Evolutionary conservation across 495 filamentous ascomycete genomes (phyloP).

Genomic region (Lasiosphaeriaceae sp.): DNA sequence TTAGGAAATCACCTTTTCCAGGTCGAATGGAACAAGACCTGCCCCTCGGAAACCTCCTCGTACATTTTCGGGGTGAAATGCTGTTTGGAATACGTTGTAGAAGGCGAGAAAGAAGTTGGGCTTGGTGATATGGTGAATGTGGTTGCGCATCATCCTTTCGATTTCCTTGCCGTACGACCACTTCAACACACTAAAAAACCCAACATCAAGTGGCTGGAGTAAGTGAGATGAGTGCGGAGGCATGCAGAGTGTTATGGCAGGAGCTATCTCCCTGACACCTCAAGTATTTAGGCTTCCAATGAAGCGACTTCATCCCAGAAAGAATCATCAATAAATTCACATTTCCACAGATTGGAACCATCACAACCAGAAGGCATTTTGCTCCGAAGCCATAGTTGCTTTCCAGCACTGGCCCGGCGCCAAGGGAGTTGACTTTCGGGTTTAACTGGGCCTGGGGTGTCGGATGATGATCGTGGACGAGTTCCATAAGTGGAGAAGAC

Average conservation of each 20-base stretch:
- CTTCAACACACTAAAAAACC: slow-evolving; percentile 9
- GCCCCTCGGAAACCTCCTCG: neutral
- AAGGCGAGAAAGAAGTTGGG: slow-evolving; percentile 14
- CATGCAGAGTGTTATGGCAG: slow-evolving; percentile 14
- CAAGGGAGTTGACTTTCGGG: no score
- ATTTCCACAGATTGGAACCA: no score
- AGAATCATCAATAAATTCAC: no score
- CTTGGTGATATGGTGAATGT: slow-evolving; percentile 9
- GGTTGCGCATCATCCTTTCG: slow-evolving; percentile 6
- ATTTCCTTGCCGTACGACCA: slow-evolving; percentile 12
- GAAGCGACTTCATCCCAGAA: no score
- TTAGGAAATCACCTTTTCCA: slow-evolving; percentile 13
- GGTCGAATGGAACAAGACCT: slow-evolving; percentile 13
- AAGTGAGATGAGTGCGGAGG: slow-evolving; percentile 15
- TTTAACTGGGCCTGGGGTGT: no score
- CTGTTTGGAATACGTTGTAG: neutral
- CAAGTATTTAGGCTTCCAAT: no score
- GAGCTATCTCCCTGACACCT: no score
- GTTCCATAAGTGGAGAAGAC: no score
- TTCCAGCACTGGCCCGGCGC: no score
- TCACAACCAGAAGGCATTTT: no score
- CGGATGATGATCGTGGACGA: no score
- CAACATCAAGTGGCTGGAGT: slow-evolving; percentile 18
- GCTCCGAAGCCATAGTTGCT: no score
- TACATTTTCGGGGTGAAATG: neutral